Evolutionary conservation across 2,329 filamentous ascomycete species (phyloP).

Genomic region (Fusarium sp.): DNA sequence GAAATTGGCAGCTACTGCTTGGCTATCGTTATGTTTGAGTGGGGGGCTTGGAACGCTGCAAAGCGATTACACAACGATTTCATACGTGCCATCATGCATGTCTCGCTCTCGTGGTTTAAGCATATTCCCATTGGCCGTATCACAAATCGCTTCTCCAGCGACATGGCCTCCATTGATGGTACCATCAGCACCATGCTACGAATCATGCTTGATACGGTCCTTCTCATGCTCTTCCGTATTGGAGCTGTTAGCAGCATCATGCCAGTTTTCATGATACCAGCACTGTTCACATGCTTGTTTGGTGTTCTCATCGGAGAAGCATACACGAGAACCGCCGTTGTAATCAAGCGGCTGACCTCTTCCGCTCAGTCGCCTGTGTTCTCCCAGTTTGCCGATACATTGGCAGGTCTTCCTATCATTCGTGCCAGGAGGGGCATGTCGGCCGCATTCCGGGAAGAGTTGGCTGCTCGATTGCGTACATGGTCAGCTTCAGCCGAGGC

Average conservation of each 20-base stretch:
- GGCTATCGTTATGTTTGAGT: slow-evolving; percentile 63
- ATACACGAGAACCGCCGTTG: slow-evolving; percentile 63
- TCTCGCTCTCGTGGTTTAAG: slow-evolving; percentile 69
- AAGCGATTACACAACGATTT: slow-evolving; percentile 65
- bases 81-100: slow-evolving; percentile 64
- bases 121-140: slow-evolving; percentile 64
- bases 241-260: slow-evolving; percentile 63
- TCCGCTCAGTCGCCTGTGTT: slow-evolving; percentile 67
- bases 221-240: slow-evolving; percentile 60
- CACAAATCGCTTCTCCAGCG: slow-evolving; percentile 68
- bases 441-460: slow-evolving; percentile 59
- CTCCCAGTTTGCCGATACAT: slow-evolving; percentile 66
- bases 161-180: slow-evolving; percentile 68
- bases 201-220: slow-evolving; percentile 55
- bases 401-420: slow-evolving; percentile 64
- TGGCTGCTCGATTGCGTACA: slow-evolving; percentile 63
- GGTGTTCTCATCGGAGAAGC: slow-evolving; percentile 62
- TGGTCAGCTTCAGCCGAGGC: slow-evolving; percentile 63
- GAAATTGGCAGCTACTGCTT: slow-evolving; percentile 59
- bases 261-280: slow-evolving; percentile 64
- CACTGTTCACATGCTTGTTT: slow-evolving; percentile 58
- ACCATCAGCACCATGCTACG: slow-evolving; percentile 61
- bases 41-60: slow-evolving; percentile 69
- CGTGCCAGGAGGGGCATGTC: slow-evolving; percentile 64
- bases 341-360: slow-evolving; percentile 60